A percentile compares a stretch with the other conserved stretches of the same genome.
These are phyloP conservation scores for Saccharomyces hybrid DNA, from an alignment of 1,139 yeast genomes.

Conservation along the genomic window DNA sequence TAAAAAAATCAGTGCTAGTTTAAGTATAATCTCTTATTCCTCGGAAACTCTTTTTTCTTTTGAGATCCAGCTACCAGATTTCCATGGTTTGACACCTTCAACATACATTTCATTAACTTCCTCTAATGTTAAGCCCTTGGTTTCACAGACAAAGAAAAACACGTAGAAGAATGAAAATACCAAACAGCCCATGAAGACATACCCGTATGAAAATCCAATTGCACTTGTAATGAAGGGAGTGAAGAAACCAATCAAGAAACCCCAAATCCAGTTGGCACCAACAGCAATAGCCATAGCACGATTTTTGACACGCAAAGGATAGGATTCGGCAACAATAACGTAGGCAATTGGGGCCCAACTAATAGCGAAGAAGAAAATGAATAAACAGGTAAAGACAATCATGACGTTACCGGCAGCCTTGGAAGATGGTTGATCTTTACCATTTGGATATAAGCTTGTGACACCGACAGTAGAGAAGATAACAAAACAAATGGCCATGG, in stretches of 20 bases:
- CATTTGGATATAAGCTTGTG: constrained; percentile 47
- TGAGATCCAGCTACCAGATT: constrained; percentile 27
- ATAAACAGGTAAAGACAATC: constrained; percentile 69
- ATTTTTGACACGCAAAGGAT: constrained; percentile 66
- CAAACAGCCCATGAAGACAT: constrained; percentile 61
- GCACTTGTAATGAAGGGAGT: constrained; percentile 22
- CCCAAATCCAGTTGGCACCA: constrained; percentile 66
- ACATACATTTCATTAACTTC: constrained; percentile 55
- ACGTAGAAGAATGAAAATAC: constrained; percentile 51
- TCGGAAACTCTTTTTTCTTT: neutral
- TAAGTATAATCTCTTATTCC: neutral
- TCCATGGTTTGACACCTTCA: constrained; percentile 36
- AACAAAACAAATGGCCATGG: constrained; percentile 54
- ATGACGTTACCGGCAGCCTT: constrained; percentile 56
- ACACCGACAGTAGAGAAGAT: constrained; percentile 61
- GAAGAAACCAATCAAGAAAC: constrained; percentile 63
- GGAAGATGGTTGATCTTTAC: constrained; percentile 40
- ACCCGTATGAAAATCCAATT: constrained; percentile 43
- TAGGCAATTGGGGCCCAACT: constrained; percentile 78
- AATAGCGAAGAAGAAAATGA: constrained; percentile 66
- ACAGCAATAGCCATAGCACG: constrained; percentile 67
- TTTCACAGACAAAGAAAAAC: constrained; percentile 56
- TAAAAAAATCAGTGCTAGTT: neutral
- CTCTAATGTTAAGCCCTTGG: constrained; percentile 60
- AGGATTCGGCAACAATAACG: constrained; percentile 62